phyloP scores from a whole-genome alignment of 192 early-diverging fungal species.

The Coemansia sp. region DNA sequence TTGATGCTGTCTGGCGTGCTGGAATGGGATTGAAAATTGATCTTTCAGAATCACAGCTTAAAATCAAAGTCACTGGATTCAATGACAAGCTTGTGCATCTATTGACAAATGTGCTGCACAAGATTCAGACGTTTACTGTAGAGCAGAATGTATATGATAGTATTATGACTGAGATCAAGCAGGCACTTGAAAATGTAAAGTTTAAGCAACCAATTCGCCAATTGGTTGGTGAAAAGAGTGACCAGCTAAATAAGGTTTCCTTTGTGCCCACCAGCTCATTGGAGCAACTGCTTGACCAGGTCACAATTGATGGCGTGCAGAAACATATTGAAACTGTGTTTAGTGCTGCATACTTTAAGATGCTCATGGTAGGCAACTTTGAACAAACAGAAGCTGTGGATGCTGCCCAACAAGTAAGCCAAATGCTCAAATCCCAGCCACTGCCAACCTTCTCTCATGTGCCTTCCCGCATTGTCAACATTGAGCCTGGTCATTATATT shows the following conservation, averaged over 20 bases:
- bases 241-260: neutral
- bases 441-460: conserved; percentile 32
- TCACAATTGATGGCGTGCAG: neutral
- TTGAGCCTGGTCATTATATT: conserved; percentile 31
- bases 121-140: neutral
- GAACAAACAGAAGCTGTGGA: conserved; percentile 61
- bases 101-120: neutral
- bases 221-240: neutral
- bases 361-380: conserved; percentile 79
- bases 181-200: neutral
- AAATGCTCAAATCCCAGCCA: conserved; percentile 57
- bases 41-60: neutral
- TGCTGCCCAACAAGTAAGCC: conserved; percentile 55
- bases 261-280: neutral
- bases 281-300: neutral
- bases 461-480: neutral
- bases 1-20: neutral
- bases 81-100: neutral
- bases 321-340: neutral
- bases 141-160: neutral
- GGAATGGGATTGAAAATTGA: neutral
- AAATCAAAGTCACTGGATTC: neutral
- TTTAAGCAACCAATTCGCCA: neutral
- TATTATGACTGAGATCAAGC: neutral
- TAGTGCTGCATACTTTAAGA: conserved; percentile 61